Evolutionary conservation across 2,329 filamentous ascomycete species (phyloP).

Genomic region (Ascochyta viciae-villosae): DNA sequence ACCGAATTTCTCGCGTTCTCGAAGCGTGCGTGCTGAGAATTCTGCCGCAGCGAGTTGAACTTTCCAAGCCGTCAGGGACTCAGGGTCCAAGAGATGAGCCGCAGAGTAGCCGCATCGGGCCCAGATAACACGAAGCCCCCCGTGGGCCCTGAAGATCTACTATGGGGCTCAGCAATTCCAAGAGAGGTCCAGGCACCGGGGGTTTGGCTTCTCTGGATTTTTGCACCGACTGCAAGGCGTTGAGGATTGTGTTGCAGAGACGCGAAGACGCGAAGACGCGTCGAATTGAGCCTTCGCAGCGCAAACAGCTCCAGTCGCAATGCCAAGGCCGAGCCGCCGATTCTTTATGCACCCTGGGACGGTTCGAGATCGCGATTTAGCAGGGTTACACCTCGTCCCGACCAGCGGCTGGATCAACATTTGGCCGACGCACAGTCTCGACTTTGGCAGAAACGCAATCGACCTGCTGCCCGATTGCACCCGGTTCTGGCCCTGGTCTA

Average conservation of each 20-base stretch:
- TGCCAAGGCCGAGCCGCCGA: too few species aligned
- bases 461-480: too few species aligned
- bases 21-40: not conserved
- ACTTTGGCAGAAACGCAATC: too few species aligned
- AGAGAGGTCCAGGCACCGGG: slow-evolving; percentile 17
- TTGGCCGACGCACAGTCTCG: too few species aligned
- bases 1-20: not conserved
- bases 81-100: slow-evolving; percentile 28
- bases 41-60: not conserved
- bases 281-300: not conserved
- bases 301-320: too few species aligned
- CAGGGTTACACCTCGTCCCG: too few species aligned
- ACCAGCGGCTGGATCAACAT: too few species aligned
- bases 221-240: slow-evolving; percentile 10
- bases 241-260: not conserved
- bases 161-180: slow-evolving; percentile 25
- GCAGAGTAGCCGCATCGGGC: slow-evolving; percentile 29
- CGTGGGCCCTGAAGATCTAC: slow-evolving; percentile 26
- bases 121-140: slow-evolving; percentile 21
- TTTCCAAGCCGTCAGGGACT: slow-evolving; percentile 18
- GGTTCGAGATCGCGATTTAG: too few species aligned
- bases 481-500: too few species aligned
- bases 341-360: too few species aligned
- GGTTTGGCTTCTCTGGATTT: slow-evolving; percentile 1
- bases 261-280: not conserved